Percentiles rank a stretch among this genome's conserved stretches.
phyloP scores from a whole-genome alignment of 192 early-diverging fungal species.

The Backusella mclennaniae region DNA sequence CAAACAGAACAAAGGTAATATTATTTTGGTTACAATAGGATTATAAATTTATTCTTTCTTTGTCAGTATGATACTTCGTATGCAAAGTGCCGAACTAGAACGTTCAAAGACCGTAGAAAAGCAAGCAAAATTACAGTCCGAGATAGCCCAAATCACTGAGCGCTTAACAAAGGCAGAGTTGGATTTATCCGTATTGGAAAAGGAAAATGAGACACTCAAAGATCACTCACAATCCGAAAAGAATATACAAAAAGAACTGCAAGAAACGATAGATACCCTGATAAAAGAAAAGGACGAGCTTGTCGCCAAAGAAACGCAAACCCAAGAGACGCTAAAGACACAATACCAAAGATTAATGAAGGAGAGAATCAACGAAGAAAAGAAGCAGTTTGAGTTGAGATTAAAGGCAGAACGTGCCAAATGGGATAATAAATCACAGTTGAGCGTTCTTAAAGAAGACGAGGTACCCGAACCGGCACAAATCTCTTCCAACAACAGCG shows the following conservation, averaged over 20 bases:
- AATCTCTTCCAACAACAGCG: constrained; percentile 1
- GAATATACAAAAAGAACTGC: background rate
- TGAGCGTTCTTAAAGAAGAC: background rate
- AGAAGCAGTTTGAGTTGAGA: constrained; percentile 35
- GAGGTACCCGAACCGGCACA: background rate
- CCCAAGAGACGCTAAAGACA: constrained; percentile 35
- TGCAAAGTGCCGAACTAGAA: constrained; percentile 28
- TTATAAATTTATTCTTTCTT: background rate
- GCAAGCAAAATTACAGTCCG: constrained; percentile 13
- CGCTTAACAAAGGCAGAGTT: background rate
- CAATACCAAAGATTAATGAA: constrained; percentile 37
- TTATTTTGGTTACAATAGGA: too few relatives aligned
- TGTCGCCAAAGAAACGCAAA: background rate
- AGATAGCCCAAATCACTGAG: background rate
- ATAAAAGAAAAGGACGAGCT: background rate
- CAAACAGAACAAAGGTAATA: constrained; percentile 40
- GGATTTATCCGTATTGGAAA: background rate
- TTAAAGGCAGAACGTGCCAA: background rate
- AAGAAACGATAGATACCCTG: background rate
- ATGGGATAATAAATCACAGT: background rate
- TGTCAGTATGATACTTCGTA: constrained; percentile 11
- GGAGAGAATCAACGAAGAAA: constrained; percentile 42
- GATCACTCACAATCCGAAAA: background rate
- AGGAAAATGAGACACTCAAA: background rate
- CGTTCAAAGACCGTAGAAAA: constrained; percentile 36